phyloP scores from a whole-genome alignment of 495 filamentous ascomycete genomes.

The Penicillium alfredii region DNA sequence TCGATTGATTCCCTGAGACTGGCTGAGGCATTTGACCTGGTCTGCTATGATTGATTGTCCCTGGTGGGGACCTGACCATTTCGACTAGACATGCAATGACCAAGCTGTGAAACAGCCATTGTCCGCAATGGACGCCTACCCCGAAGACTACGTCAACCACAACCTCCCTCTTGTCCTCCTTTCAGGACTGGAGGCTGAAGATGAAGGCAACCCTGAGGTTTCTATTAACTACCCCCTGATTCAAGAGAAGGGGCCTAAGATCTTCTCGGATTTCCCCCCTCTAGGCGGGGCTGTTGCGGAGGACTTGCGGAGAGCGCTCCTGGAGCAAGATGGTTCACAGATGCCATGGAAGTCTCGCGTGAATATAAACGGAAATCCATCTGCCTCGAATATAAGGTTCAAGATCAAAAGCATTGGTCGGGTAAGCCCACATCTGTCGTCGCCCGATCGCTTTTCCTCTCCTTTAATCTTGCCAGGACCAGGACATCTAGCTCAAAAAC shows the following conservation, averaged over 20 bases:
- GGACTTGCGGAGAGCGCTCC: conserved; percentile 61
- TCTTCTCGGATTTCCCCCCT: conserved; percentile 62
- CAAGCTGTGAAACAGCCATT: conserved; percentile 17
- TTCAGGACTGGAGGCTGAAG: conserved; percentile 56
- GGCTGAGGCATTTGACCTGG: too few species aligned
- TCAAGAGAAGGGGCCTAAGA: conserved; percentile 50
- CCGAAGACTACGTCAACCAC: conserved; percentile 70
- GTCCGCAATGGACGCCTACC: conserved; percentile 81
- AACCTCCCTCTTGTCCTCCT: conserved; percentile 75
- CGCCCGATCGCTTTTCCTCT: too few species aligned
- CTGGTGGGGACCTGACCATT: too few species aligned
- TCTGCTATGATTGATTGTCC: too few species aligned
- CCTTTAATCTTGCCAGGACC: conserved; percentile 6
- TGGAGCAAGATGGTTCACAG: conserved; percentile 57
- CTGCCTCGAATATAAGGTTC: conserved; percentile 37
- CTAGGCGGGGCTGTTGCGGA: conserved; percentile 59
- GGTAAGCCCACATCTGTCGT: too few species aligned
- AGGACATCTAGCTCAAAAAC: background rate
- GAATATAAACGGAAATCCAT: conserved; percentile 22
- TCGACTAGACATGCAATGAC: conserved; percentile 39
- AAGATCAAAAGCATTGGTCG: conserved; percentile 67
- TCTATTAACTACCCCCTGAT: conserved; percentile 42
- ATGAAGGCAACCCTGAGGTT: conserved; percentile 15
- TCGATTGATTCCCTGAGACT: too few species aligned
- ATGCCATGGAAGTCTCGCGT: conserved; percentile 52